Evolutionary conservation across 495 filamentous ascomycete genomes (phyloP), one percentile per base, ranked within the genome.

Genomic region (Hypoxylon fragiforme): DNA sequence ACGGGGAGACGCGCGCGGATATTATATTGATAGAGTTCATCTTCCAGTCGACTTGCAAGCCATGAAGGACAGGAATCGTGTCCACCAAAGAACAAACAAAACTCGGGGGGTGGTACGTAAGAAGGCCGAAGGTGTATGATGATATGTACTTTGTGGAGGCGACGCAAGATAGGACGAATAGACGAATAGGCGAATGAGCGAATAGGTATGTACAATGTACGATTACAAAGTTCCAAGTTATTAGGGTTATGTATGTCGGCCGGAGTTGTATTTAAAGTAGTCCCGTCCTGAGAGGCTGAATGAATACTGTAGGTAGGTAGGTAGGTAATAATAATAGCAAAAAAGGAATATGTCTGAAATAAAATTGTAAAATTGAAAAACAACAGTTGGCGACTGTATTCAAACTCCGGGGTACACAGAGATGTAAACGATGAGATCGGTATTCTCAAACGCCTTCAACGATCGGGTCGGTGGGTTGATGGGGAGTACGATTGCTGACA

Each of bases 11-110:
- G 76, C 88, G 85, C 68, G 89, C 82, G 59, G 90, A 95, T 70
- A 98, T 80, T 70, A 96, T 88, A 73, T 95, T 96, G 77, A 97
- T 76, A 65, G 92, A 95, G 86, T 97, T 97, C 92, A 98, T 98
- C 76, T 85, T 91, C 76, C 51, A 51, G 48, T 60, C 35, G 45
- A 59, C 51, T 50, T 63, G 62, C 67, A 70, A 75, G 78, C 76
- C 81, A 86, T 83, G 72, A 72, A 73, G 65, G 44, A 58, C 45
- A 58, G 9, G 54, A n/a, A 60, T 51, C 16, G 38, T 53, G 48
- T 42, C 61, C 50, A 54, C 51, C 55, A 26, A 50, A 62, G 49
- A 50, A 60, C 54, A 43, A 60, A 48, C 51, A 45, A 53, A 22
- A 43, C 8, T 50, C 24, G 39, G 19, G 19, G 41, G 13, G 7